phyloP scores from a whole-genome alignment of 2,329 filamentous ascomycete species.

The Juglanconis juglandina region DNA sequence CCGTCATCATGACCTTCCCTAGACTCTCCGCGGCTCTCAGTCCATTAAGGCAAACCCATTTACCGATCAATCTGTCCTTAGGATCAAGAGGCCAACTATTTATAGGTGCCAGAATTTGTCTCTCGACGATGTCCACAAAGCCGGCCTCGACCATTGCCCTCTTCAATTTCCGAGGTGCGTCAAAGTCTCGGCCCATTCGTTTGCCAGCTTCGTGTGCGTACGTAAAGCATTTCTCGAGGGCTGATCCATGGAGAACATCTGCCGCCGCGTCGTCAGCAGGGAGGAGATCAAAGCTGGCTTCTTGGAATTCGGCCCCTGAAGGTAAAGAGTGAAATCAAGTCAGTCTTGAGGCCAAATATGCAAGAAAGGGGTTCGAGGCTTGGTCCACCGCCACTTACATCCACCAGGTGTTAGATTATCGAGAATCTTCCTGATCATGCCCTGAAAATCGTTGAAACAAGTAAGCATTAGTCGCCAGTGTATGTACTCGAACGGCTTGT shows the following conservation, averaged over 20 bases:
- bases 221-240: not conserved
- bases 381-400: not conserved
- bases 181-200: conserved; percentile 19
- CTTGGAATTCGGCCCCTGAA: not conserved
- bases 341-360: not conserved
- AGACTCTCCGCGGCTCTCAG: not conserved
- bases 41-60: not conserved
- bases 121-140: conserved; percentile 26
- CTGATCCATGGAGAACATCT: not conserved
- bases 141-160: conserved; percentile 25
- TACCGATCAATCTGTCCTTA: not conserved
- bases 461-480: not conserved
- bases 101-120: not conserved
- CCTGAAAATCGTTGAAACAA: not conserved
- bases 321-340: not conserved
- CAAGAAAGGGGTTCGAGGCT: not conserved
- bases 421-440: not conserved
- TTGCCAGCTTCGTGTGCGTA: not conserved
- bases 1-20: not conserved
- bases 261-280: not conserved
- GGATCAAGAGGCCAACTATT: not conserved
- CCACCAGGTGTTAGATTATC: not conserved
- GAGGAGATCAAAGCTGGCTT: not conserved
- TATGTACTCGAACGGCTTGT: not conserved
- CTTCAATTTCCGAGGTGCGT: conserved; percentile 21